Evolutionary conservation across 139 green algal genomes (phyloP), one percentile per base, ranked within the genome.

Genomic region (Chlamydomonas asymmetrica): DNA sequence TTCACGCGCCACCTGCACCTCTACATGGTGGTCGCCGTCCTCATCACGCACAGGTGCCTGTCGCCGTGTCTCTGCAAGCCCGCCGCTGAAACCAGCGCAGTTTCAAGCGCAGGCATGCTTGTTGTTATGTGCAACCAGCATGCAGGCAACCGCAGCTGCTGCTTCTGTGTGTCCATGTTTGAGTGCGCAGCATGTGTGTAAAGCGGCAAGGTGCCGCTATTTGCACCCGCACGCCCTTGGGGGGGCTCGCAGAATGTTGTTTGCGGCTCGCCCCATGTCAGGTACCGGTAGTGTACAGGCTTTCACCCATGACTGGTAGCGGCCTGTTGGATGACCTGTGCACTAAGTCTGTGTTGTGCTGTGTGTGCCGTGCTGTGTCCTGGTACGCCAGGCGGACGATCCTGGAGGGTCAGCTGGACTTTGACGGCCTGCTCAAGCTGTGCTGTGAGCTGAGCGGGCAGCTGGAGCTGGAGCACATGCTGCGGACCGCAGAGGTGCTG

Each of bases 371-470:
- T 40, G 54, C 59, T 39, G 5, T 32, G 35, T 38, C 8, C 31
- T 37, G 2, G 7, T 8, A 1, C 38, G 27, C 23, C 70, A 67
- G 70, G 7, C 70, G 57, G 39, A 27, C 67, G 25, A 76, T 76
- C 40, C 70, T 76, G 70, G 39, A 27, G 9, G 60, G 40, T 2
- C 56, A 76, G 37, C 79, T 87, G 43, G 85, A 91, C 72, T 93
- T 95, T 81, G 93, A 97, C 73, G 88, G 65, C 63, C 63, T 98
- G 67, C 84, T 97, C 29, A 84, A 88, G 49, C 87, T 92, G 13
- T 93, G 83, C 56, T 77, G 94, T 25, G 75, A 88, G 10, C 71
- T 97, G 22, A 76, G 43, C 1, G 88, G 91, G 20, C 77, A 64
- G 18, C 81, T 97, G 45, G 65, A 90, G 43, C 78, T 97, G 63